These are phyloP conservation scores for Taphrina deformans DNA, from an alignment of 1,139 yeast genomes.

Conservation along the genomic window DNA sequence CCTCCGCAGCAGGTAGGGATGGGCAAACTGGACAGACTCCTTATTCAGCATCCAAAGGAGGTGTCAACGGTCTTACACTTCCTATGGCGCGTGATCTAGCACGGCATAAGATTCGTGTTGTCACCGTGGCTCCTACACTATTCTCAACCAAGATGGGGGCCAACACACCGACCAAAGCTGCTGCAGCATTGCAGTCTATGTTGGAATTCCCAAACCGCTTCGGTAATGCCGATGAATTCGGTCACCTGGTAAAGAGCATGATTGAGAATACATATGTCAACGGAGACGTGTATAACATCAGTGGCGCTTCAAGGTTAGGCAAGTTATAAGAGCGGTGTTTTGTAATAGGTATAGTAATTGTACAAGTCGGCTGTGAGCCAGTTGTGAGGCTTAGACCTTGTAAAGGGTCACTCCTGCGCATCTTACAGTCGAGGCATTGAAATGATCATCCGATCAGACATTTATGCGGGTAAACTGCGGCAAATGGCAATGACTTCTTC, in stretches of 20 bases:
- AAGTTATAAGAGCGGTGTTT: background rate
- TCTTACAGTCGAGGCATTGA: no score
- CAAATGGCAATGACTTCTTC: background rate
- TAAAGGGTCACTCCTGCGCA: no score
- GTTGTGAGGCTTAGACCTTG: background rate
- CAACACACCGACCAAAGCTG: constrained; percentile 31
- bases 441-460: no score
- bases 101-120: constrained; percentile 57
- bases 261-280: constrained; percentile 37
- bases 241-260: constrained; percentile 31
- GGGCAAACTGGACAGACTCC: constrained; percentile 45
- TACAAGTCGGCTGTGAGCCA: no score
- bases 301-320: constrained; percentile 26
- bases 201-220: constrained; percentile 38
- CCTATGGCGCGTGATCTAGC: constrained; percentile 70
- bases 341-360: no score
- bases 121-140: constrained; percentile 37
- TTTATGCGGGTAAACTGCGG: background rate
- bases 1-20: constrained; percentile 38
- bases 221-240: constrained; percentile 38
- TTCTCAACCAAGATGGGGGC: constrained; percentile 38
- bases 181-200: constrained; percentile 23
- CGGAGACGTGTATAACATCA: constrained; percentile 32
- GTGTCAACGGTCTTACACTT: constrained; percentile 52
- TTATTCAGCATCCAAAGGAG: constrained; percentile 50